Conservation (phyloP, 306 rosid species). For the Cicer cuneatum region DNA sequence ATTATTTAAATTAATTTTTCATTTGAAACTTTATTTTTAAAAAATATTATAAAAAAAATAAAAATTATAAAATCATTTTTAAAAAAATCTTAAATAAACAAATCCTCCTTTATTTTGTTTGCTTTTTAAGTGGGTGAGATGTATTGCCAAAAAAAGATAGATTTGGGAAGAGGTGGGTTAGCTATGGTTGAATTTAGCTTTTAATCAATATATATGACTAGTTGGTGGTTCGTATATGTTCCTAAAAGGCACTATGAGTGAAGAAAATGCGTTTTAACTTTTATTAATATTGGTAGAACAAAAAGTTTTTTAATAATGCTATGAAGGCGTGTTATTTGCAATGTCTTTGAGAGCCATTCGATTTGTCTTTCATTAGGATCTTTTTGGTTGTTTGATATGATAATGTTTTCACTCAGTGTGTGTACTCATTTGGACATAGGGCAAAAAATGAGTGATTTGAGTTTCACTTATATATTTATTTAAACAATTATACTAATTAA, state of each 20-base stretch:
- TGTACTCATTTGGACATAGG: not conserved
- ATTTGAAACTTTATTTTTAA: too few relatives aligned
- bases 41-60: too few relatives aligned
- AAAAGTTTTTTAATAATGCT: constrained; percentile 38
- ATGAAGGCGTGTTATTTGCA: constrained; percentile 35
- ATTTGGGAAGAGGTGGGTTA: constrained; percentile 17
- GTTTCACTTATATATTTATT: too few relatives aligned
- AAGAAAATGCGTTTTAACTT: constrained; percentile 38
- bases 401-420: not conserved
- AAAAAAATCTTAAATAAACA: too few relatives aligned
- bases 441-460: too few relatives aligned
- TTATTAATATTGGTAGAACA: constrained; percentile 27
- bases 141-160: not conserved
- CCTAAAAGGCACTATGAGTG: constrained; percentile 37
- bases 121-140: constrained; percentile 21
- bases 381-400: constrained; percentile 43
- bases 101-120: too few relatives aligned
- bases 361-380: constrained; percentile 15
- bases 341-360: constrained; percentile 37
- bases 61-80: too few relatives aligned
- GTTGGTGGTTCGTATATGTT: constrained; percentile 35
- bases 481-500: too few relatives aligned
- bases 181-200: constrained; percentile 29
- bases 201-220: constrained; percentile 38
- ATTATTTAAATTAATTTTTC: too few relatives aligned